These are phyloP conservation scores for Chaetomium globosum DNA, from an alignment of 2,329 filamentous ascomycete genomes.

Conservation along the genomic window DNA sequence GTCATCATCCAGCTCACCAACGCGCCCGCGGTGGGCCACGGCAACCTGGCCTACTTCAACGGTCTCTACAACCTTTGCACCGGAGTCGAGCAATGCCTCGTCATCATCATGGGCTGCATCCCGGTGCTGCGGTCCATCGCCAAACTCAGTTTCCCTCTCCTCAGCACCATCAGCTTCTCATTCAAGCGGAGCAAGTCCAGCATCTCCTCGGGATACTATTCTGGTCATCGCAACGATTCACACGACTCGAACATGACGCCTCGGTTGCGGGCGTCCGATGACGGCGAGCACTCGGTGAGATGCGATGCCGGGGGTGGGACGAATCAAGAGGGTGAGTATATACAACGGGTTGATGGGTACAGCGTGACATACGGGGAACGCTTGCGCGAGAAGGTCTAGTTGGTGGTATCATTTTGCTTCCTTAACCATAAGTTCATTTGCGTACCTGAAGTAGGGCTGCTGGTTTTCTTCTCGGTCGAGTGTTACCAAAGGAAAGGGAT, in stretches of 20 bases:
- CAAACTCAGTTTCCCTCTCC: background rate
- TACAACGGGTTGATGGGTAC: background rate
- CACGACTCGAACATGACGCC: background rate
- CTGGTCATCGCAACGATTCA: background rate
- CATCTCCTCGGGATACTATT: background rate
- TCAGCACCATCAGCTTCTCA: background rate
- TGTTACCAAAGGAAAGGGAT: background rate
- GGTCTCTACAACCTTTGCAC: background rate
- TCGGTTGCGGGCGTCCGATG: background rate
- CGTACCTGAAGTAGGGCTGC: background rate
- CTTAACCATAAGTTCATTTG: too few species aligned
- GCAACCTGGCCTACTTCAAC: background rate
- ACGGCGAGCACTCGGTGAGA: background rate
- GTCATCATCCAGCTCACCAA: background rate
- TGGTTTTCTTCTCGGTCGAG: background rate
- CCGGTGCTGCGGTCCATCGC: background rate
- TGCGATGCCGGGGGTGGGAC: background rate
- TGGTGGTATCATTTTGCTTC: background rate
- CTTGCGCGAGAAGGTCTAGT: background rate
- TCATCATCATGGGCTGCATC: conserved; percentile 3
- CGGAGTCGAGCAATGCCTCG: background rate
- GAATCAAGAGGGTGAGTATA: background rate
- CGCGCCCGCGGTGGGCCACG: background rate
- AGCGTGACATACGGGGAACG: background rate
- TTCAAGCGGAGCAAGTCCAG: background rate